Percentiles rank a stretch among this genome's conserved stretches.
These are phyloP conservation scores for Aspergillus fijiensis DNA, from an alignment of 2,329 filamentous ascomycete species.

Conservation along the genomic window DNA sequence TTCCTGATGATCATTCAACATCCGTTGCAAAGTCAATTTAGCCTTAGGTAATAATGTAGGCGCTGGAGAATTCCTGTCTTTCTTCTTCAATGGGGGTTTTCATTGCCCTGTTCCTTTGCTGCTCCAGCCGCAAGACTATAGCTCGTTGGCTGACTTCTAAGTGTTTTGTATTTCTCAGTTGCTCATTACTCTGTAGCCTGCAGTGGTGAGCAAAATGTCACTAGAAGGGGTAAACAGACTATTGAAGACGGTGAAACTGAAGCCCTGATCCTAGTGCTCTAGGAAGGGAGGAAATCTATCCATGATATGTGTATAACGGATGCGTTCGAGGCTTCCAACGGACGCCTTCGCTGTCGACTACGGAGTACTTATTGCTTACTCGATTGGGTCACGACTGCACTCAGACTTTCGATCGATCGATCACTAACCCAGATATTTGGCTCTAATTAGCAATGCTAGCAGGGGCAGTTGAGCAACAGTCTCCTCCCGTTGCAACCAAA, in stretches of 20 bases:
- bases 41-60: neutral
- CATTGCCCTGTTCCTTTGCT: too few relatives aligned
- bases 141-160: too few relatives aligned
- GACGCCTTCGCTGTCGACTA: neutral
- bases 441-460: conserved; percentile 1
- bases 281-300: neutral
- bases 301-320: neutral
- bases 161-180: neutral
- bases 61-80: too few relatives aligned
- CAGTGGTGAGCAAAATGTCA: neutral
- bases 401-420: conserved; percentile 14
- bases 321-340: conserved; percentile 1
- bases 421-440: conserved; percentile 2
- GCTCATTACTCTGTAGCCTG: neutral
- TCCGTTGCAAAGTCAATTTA: neutral
- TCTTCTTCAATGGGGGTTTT: too few relatives aligned
- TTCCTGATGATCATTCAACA: neutral
- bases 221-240: conserved; percentile 1
- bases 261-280: neutral
- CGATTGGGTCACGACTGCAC: conserved; percentile 1
- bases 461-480: neutral
- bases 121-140: too few relatives aligned
- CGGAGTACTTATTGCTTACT: neutral
- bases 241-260: conserved; percentile 9
- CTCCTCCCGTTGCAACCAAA: neutral